Evolutionary conservation across 2,329 filamentous ascomycete species (phyloP), one percentile per base, ranked within the genome.

Genomic region (Tympanopsis confertula): DNA sequence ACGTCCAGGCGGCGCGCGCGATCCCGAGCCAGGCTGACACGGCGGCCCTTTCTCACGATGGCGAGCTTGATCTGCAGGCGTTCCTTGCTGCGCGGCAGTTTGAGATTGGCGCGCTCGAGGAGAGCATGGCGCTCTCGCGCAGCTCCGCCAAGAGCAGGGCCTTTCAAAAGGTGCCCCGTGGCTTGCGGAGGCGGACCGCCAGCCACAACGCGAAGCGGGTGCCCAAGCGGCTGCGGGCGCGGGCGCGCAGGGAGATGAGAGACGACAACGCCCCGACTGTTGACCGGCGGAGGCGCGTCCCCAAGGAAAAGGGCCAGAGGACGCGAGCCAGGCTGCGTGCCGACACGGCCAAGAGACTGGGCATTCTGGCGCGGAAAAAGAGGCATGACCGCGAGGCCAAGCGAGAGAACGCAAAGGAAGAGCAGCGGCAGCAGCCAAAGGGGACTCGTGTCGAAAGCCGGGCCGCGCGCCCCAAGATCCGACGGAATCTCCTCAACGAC

Each of bases 201-300:
- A 94, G 87, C 56, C 91, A 98, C 61, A 95, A 98, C 69, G 83
- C 84, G 24, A 94, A 89, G 61, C 75, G 82, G 44, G 81, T 98
- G 13, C 91, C 91, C 2, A 82, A 80, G 52, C 67, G 86, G 44
- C 61, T 96, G 51, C 73, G 82, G 39, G 62, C 62, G 28, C 72
- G 82, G 46, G 87, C 86, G 1, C 72, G 66, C 49, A 63, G 59
- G 44, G 74, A 93, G 69, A 93, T 94, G 78, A 66, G 67, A 13
- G 84, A 93, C 39, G 89, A 96, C 52, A 95, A 95, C 45, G 94
- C 89, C 0, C 88, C 91, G 22, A 26, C n/a, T 26, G 7, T 26
- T 26, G 22, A 7, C 22, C 7, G 22, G 22, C 22, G 7, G 22
- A 7, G 22, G 7, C 7, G 22, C 22, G n/a, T 7, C 22, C n/a